These are phyloP conservation scores for Paramecium bursaria DNA, from an alignment of 73 alveolate genomes.

Conservation along the genomic window DNA sequence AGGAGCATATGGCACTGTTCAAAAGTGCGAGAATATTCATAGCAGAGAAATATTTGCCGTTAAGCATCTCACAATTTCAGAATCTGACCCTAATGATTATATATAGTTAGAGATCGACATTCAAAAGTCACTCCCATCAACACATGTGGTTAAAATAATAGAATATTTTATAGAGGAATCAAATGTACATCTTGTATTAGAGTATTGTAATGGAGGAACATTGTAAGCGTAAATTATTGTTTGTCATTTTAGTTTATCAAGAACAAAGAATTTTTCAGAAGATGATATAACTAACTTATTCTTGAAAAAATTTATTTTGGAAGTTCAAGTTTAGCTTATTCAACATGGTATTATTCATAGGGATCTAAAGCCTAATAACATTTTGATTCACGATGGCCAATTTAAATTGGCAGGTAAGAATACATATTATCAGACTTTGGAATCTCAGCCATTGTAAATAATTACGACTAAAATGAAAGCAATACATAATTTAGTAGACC, in stretches of 20 bases:
- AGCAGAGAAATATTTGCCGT: constrained; percentile 70
- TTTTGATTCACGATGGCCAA: constrained; percentile 26
- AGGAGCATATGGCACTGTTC: constrained; percentile 73
- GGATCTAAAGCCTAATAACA: constrained; percentile 71
- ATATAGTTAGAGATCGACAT: constrained; percentile 61
- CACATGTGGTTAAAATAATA: constrained; percentile 61
- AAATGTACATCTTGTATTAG: constrained; percentile 59
- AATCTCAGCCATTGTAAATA: too few species aligned
- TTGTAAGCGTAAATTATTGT: not conserved
- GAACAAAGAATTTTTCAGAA: not conserved
- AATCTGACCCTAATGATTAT: not conserved
- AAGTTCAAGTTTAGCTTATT: constrained; percentile 52
- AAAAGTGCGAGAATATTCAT: constrained; percentile 49
- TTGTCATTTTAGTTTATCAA: not conserved
- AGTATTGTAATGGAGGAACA: constrained; percentile 70
- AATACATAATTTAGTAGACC: too few species aligned
- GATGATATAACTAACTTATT: constrained; percentile 3
- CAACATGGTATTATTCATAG: constrained; percentile 68
- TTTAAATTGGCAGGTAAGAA: constrained; percentile 55
- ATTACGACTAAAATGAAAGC: too few species aligned
- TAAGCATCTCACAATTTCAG: constrained; percentile 42
- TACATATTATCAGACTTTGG: too few species aligned
- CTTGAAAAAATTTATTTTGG: constrained; percentile 42
- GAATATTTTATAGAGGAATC: constrained; percentile 62
- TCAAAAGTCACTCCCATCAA: constrained; percentile 52